Base-by-base conservation (phyloP, 805 yeast genomes). In the Hanseniaspora occidentalis region DNA sequence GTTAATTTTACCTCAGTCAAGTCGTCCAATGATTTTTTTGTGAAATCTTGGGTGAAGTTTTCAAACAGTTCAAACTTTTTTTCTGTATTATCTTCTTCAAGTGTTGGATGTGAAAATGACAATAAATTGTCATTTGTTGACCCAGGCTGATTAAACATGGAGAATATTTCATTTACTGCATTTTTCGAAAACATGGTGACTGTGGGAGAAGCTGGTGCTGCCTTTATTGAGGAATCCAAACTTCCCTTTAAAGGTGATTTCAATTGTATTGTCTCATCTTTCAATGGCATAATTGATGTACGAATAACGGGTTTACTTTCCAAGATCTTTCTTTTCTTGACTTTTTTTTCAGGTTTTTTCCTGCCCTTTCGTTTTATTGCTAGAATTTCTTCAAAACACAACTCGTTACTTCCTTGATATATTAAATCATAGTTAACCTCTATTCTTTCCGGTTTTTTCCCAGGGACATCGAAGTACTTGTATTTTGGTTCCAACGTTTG, bases 151-250 rank as follows among this genome's bases (percentile, higher is more conserved):
- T 79, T 83, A 54, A 84, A 82, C 85, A 85, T 82, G 13, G 73
- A 70, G 45, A 71, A 64, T 0, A 85, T 78, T 48, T 84, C 95
- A 41, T 75, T 72, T 42, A 76, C 71, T 2, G 95, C 89, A 50
- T 77, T 75, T 38, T 76, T 75, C 1, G 95, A 80, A 53, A 71
- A 79, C 52, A 79, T 61, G 0, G 96, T 86, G 47, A 81, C 70
- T 0, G 95, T 85, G 1, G 94, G 94, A 0, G 94, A 80, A 11
- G 66, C 62, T 3, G 75, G 70, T n/a, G n/a, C n/a, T n/a, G n/a
- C n/a, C n/a, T n/a, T n/a, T n/a, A n/a, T n/a, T n/a, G n/a, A n/a
- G n/a, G n/a, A n/a, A n/a, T n/a, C n/a, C n/a, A n/a, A n/a, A n/a
- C n/a, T n/a, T n/a, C n/a, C n/a, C 23, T 56, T 51, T 21, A 45